Conservation (phyloP, 2,329 filamentous ascomycete genomes). For the Venturia nashicola region DNA sequence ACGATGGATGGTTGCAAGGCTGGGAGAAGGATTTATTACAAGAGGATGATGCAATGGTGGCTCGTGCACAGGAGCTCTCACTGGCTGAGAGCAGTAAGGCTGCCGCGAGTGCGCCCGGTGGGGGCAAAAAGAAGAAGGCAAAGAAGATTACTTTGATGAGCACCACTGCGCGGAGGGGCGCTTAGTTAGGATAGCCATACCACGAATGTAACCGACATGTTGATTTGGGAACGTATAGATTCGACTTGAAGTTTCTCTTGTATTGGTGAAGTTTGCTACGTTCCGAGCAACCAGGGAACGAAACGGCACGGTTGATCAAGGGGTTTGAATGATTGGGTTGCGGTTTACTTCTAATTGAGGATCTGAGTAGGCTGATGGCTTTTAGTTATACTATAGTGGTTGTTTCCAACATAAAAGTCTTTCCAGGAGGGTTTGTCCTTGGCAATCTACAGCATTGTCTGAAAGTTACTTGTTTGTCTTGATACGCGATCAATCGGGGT, state of each 20-base stretch:
- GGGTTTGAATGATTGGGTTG: too few species aligned
- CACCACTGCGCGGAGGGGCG: constrained; percentile 47
- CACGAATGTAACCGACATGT: background rate
- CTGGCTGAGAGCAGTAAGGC: constrained; percentile 16
- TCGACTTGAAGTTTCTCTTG: background rate
- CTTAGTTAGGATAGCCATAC: constrained; percentile 21
- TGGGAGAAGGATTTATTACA: constrained; percentile 69
- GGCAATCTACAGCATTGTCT: too few species aligned
- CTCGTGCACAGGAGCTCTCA: constrained; percentile 33
- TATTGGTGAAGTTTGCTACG: too few species aligned
- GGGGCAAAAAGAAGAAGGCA: constrained; percentile 49
- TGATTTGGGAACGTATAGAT: background rate
- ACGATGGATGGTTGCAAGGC: constrained; percentile 80
- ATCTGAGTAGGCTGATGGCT: too few species aligned
- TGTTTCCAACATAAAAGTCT: too few species aligned
- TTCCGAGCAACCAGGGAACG: too few species aligned
- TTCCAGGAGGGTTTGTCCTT: too few species aligned
- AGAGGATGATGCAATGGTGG: constrained; percentile 42
- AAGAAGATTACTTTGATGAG: constrained; percentile 61
- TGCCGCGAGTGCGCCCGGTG: constrained; percentile 23
- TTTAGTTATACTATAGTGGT: too few species aligned
- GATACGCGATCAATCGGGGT: too few species aligned
- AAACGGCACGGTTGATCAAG: too few species aligned
- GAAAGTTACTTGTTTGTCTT: too few species aligned
- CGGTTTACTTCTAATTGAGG: too few species aligned